A percentile compares a stretch with the other conserved stretches of the same genome.
Evolutionary conservation across 768 basidiomycete genomes (phyloP).

Genomic region (Rhizopogon vulgaris): DNA sequence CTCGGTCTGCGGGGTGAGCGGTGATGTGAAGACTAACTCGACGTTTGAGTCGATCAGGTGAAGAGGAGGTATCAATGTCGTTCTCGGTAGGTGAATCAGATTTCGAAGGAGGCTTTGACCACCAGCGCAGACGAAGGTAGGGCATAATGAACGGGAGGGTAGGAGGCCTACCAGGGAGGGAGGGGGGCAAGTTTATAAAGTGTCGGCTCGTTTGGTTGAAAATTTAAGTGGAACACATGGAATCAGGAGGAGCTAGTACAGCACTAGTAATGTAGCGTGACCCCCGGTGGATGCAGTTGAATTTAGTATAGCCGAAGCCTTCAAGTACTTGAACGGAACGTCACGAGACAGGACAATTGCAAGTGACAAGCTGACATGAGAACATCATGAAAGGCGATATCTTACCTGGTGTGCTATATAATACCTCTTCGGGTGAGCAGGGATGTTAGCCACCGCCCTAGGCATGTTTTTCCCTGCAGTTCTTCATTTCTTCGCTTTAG

Average conservation of each 20-base stretch:
- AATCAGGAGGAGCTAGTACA: no score
- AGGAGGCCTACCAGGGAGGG: no score
- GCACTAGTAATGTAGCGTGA: no score
- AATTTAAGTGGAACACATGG: no score
- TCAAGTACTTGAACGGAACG: no score
- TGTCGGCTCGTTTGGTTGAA: no score
- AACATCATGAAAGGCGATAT: no score
- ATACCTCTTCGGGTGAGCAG: background rate
- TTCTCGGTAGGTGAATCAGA: conserved; percentile 8
- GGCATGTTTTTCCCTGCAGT: background rate
- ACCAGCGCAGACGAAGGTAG: conserved; percentile 16
- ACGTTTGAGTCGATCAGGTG: conserved; percentile 8
- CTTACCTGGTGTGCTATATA: background rate
- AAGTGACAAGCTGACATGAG: no score
- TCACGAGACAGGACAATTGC: no score
- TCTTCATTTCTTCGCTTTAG: background rate
- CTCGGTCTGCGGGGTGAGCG: conserved; percentile 1
- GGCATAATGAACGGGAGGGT: background rate
- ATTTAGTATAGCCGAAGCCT: no score
- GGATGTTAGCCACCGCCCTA: background rate
- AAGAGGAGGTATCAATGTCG: conserved; percentile 18
- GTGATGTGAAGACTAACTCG: conserved; percentile 7
- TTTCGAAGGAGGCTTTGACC: conserved; percentile 1
- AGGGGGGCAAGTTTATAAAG: no score
- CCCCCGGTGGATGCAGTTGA: no score